Conservation (phyloP, 2,329 filamentous ascomycete genomes). For the Xylariales sp. region DNA sequence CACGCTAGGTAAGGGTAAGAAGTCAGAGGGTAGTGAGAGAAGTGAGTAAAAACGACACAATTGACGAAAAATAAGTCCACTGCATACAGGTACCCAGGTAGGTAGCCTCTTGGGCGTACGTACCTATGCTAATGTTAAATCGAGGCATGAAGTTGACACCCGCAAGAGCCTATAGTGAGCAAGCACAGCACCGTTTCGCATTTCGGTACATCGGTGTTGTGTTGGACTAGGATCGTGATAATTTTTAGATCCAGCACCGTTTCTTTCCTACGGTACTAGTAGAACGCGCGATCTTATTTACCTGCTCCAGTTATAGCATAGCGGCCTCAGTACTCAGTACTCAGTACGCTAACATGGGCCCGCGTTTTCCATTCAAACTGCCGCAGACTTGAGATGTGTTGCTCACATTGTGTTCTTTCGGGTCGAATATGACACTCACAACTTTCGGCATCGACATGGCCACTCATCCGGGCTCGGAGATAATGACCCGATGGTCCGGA, state of each 20-base stretch:
- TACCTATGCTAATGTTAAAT: background rate
- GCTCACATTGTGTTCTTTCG: background rate
- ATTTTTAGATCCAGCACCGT: background rate
- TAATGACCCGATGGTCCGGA: background rate
- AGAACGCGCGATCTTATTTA: background rate
- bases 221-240: background rate
- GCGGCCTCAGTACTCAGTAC: background rate
- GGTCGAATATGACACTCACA: background rate
- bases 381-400: background rate
- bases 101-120: background rate
- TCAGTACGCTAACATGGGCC: too few relatives aligned
- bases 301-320: background rate
- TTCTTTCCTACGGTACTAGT: background rate
- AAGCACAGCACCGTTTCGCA: background rate
- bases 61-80: too few relatives aligned
- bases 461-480: background rate
- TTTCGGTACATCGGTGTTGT: slow-evolving; percentile 19
- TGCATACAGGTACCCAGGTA: background rate
- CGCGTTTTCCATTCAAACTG: background rate
- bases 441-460: background rate
- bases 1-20: background rate
- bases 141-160: background rate
- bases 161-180: slow-evolving; percentile 1
- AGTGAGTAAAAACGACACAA: too few relatives aligned
- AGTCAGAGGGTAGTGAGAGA: too few relatives aligned